phyloP scores from a whole-genome alignment of 1,284 basidiomycete genomes.

The Papiliotrema terrestris region DNA sequence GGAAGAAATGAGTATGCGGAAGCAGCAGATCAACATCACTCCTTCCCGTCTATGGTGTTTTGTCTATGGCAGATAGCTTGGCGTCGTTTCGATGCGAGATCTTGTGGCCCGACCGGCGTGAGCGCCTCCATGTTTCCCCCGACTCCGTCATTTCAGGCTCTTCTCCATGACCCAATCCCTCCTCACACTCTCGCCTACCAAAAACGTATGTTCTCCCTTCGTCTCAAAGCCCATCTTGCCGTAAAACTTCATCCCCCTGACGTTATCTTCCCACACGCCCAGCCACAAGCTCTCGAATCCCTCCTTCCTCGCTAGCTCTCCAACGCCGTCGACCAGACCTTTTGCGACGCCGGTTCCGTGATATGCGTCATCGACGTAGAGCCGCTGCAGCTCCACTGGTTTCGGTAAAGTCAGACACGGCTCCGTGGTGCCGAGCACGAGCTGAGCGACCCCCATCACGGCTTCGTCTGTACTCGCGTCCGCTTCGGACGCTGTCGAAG shows the following conservation, averaged over 20 bases:
- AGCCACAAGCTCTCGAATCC: slow-evolving; percentile 30
- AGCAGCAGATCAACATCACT: too few relatives aligned
- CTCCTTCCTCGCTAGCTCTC: slow-evolving; percentile 12
- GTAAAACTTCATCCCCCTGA: slow-evolving; percentile 26
- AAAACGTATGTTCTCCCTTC: slow-evolving; percentile 18
- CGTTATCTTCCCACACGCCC: slow-evolving; percentile 34
- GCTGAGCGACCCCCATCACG: slow-evolving; percentile 17
- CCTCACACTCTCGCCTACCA: slow-evolving; percentile 16
- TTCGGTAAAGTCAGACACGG: slow-evolving; percentile 8
- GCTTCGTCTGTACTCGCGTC: not conserved
- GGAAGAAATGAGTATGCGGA: too few relatives aligned
- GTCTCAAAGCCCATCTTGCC: slow-evolving; percentile 23
- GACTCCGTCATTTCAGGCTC: not conserved
- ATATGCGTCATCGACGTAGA: slow-evolving; percentile 22
- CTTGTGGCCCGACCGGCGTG: too few relatives aligned
- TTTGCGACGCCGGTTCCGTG: slow-evolving; percentile 31
- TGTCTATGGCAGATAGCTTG: too few relatives aligned
- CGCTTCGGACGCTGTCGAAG: not conserved
- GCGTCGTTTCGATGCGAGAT: too few relatives aligned
- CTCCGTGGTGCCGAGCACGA: slow-evolving; percentile 11
- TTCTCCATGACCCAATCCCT: slow-evolving; percentile 23
- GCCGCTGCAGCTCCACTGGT: slow-evolving; percentile 20
- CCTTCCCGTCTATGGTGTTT: too few relatives aligned
- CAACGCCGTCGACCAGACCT: slow-evolving; percentile 13
- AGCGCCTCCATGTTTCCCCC: too few relatives aligned